Conservation (phyloP, 148 eudicot genomes). For the Suaeda aralocaspica region DNA sequence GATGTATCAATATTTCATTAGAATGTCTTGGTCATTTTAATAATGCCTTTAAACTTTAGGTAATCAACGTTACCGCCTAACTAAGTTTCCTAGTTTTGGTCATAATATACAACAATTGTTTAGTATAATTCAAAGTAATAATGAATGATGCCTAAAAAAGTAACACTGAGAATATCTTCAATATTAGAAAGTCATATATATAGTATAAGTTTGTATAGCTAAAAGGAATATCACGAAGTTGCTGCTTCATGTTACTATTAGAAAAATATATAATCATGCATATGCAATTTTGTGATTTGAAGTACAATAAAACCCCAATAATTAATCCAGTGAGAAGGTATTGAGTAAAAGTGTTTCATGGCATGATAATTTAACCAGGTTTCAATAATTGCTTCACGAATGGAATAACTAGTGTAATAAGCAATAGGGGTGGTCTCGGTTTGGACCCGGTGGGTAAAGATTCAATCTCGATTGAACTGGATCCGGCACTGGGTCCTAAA, state of each 20-base stretch:
- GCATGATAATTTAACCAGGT: no score
- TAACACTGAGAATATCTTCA: not conserved
- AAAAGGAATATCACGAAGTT: conserved; percentile 10
- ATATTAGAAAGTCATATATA: not conserved
- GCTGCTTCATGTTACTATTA: conserved; percentile 6
- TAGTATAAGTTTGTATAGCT: not conserved
- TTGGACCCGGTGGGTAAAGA: no score
- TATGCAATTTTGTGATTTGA: no score
- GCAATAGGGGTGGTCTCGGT: no score
- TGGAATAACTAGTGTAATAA: no score
- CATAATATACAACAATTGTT: not conserved
- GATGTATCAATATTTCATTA: no score
- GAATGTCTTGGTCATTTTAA: not conserved
- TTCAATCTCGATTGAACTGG: no score
- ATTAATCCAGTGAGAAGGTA: no score
- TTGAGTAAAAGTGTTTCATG: no score
- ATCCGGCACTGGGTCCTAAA: no score
- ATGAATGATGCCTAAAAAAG: conserved; percentile 14
- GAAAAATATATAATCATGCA: not conserved
- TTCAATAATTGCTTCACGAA: no score
- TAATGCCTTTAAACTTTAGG: not conserved
- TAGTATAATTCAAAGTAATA: not conserved
- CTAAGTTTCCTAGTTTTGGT: not conserved
- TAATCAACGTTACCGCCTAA: not conserved
- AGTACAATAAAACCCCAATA: no score